A percentile compares a stretch with the other conserved stretches of the same genome.
Evolutionary conservation across 345 rosid genomes (phyloP).

Genomic region (Boechera divaricarpa): DNA sequence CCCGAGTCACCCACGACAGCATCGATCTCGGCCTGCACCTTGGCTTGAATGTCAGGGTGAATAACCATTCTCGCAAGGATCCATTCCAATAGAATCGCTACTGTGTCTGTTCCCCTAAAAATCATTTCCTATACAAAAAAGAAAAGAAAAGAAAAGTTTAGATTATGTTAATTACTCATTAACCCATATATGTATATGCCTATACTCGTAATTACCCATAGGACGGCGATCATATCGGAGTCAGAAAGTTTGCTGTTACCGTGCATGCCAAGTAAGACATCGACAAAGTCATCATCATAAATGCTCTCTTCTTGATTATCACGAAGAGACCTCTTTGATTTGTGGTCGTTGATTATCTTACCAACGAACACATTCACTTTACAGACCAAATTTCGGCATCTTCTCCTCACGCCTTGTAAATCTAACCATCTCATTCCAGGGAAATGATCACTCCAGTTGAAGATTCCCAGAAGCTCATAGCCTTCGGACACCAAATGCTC

Average conservation of each 20-base stretch:
- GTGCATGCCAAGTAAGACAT: constrained; percentile 58
- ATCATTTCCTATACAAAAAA: constrained; percentile 70
- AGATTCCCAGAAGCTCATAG: constrained; percentile 61
- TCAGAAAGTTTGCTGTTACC: constrained; percentile 48
- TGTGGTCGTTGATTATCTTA: constrained; percentile 66
- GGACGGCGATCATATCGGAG: constrained; percentile 59
- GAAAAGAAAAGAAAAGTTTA: not conserved
- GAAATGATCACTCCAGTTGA: constrained; percentile 92
- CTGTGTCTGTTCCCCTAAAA: constrained; percentile 87
- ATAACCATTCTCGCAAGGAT: constrained; percentile 75
- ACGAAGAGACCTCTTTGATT: constrained; percentile 33
- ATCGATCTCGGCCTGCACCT: constrained; percentile 70
- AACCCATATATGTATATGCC: not conserved
- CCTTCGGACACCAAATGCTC: constrained; percentile 59
- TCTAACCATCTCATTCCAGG: constrained; percentile 49
- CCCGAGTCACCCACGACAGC: constrained; percentile 31
- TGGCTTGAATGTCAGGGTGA: constrained; percentile 64
- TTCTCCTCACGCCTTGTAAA: constrained; percentile 56
- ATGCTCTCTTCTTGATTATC: constrained; percentile 19
- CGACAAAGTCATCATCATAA: constrained; percentile 51
- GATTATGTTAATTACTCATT: not conserved
- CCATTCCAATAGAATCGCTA: constrained; percentile 89
- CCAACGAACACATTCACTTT: constrained; percentile 67
- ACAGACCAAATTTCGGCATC: constrained; percentile 47
- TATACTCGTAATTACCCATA: constrained; percentile 50